Base-by-base conservation (phyloP, 1,284 basidiomycete genomes). In the Leccinum pachyderme region DNA sequence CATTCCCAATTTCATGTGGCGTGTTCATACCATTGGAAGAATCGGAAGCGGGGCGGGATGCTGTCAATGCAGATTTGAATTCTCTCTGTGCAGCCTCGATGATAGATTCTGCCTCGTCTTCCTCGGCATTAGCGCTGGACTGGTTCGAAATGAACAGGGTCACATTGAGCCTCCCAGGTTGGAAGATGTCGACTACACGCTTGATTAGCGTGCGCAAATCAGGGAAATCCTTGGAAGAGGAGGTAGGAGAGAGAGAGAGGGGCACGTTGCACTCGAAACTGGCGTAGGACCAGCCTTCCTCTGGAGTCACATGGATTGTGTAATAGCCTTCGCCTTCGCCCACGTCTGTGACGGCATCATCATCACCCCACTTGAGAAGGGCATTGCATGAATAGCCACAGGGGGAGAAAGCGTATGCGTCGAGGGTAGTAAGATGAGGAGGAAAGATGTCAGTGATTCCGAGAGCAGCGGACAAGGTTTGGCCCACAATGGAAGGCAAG, bases 241-340 rank as follows among this genome's bases (percentile, higher is more conserved):
- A 66, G 56, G 68, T 67, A 45, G 72, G 71, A 28, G 64, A 65
- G 31, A 73, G 66, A 27, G 80, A 76, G 24, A 95, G 81, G 4
- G 93, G 91, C n/a, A 98, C 86, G 73, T 99, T 99, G 75, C 94
- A 97, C 75, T 99, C 97, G 76, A 99, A 99, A 63, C 89, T 93
- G 49, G 97, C 97, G 72, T 97, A 99, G 48, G 93, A 96, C 87
- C 93, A 98, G 55, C 92, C 95, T 62, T 91, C 86, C 73, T 99
- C 97, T 32, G 97, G 97, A 0, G 97, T 99, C 52, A 99, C 97
- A 72, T 99, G 97, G 58, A 99, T 96, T 7, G 95, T 99, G 73
- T 94, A 98, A 76, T 99, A 99, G 31, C 95, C 93, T 69, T 95
- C 94, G 24, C 84, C 82, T 13, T 58, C 62, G 7, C 56, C 58